Conservation (phyloP, 352 stramenopile genomes). For the Phytophthora idaei region DNA sequence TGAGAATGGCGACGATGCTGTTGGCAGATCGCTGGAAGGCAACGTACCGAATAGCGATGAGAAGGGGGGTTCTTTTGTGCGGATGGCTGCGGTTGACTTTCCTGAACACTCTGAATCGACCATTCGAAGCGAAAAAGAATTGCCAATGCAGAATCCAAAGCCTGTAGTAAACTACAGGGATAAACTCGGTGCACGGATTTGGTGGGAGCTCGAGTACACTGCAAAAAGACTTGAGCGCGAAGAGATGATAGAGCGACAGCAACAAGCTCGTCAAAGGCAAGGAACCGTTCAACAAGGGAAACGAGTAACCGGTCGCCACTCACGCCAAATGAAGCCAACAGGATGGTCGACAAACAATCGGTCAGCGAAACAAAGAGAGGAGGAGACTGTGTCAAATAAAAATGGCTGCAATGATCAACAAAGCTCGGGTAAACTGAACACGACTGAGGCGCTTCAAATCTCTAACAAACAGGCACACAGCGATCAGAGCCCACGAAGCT, state of each 20-base stretch:
- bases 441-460: not conserved
- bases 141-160: constrained; percentile 3
- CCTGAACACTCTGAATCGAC: not conserved
- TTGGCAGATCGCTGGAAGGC: not conserved
- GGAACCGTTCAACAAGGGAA: not conserved
- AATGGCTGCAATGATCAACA: not conserved
- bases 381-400: not conserved
- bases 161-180: constrained; percentile 30
- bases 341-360: constrained; percentile 2
- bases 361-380: not conserved
- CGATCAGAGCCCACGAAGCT: not conserved
- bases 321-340: constrained; percentile 5
- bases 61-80: not conserved
- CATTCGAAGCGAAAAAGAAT: not conserved
- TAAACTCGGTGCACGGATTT: constrained; percentile 65
- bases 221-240: constrained; percentile 40
- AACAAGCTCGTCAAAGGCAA: constrained; percentile 4
- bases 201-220: constrained; percentile 73
- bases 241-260: constrained; percentile 17
- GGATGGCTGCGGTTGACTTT: constrained; percentile 2
- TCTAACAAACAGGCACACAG: not conserved
- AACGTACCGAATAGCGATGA: not conserved
- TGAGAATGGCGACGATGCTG: not conserved
- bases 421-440: not conserved
- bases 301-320: not conserved